Percentiles rank a stretch among this genome's conserved stretches.
These are phyloP conservation scores for Zygoascus sp. DNA, from an alignment of 1,139 yeast genomes.

Conservation along the genomic window DNA sequence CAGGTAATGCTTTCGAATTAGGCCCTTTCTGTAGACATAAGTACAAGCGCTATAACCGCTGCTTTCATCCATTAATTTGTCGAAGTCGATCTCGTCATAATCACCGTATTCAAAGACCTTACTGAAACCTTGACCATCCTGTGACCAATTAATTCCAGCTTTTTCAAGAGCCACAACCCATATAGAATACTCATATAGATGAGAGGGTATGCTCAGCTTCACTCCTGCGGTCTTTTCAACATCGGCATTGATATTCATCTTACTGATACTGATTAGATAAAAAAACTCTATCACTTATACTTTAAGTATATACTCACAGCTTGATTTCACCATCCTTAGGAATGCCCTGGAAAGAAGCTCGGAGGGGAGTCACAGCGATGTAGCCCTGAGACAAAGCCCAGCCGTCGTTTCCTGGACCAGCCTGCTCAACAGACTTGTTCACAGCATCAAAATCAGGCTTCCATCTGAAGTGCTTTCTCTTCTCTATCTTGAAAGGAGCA, in stretches of 20 bases:
- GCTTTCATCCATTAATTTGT: constrained; percentile 43
- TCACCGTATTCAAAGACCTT: constrained; percentile 75
- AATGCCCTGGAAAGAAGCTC: constrained; percentile 64
- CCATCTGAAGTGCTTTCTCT: constrained; percentile 57
- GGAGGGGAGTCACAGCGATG: constrained; percentile 66
- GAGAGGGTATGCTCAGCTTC: constrained; percentile 22
- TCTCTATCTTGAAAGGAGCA: constrained; percentile 25
- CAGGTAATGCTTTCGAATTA: constrained; percentile 84
- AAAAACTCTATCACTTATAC: neutral
- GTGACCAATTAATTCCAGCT: constrained; percentile 13
- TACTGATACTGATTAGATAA: constrained; percentile 1
- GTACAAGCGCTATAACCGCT: constrained; percentile 65
- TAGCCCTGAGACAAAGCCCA: constrained; percentile 41
- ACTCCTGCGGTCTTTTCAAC: constrained; percentile 1
- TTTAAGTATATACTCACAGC: constrained; percentile 24
- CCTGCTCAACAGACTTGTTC: constrained; percentile 53
- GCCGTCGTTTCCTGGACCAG: constrained; percentile 47
- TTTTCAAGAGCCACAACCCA: constrained; percentile 42
- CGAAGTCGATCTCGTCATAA: constrained; percentile 83
- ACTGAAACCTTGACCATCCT: constrained; percentile 20
- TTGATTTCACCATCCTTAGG: constrained; percentile 57
- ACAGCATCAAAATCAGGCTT: constrained; percentile 73
- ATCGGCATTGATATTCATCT: neutral
- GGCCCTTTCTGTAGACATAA: constrained; percentile 73
- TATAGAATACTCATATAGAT: constrained; percentile 58